A percentile compares a stretch with the other conserved stretches of the same genome.
These are phyloP conservation scores for Gonium pectorale DNA, from an alignment of 139 green algal species.

Conservation along the genomic window DNA sequence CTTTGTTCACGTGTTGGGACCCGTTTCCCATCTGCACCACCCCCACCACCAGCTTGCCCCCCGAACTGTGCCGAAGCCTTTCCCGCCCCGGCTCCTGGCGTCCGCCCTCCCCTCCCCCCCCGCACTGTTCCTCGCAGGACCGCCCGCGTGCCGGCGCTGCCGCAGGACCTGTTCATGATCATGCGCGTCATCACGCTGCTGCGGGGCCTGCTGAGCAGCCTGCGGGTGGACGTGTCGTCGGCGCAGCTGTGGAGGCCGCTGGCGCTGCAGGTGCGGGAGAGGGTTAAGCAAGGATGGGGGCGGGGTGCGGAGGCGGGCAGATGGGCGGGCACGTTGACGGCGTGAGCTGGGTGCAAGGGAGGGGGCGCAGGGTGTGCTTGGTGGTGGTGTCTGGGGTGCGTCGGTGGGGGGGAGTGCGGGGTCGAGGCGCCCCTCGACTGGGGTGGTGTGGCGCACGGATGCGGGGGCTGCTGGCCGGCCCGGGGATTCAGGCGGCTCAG, in stretches of 20 bases:
- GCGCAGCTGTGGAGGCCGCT: slow-evolving; percentile 61
- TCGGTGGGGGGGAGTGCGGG: no score
- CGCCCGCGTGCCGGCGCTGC: slow-evolving; percentile 51
- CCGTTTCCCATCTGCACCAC: background rate
- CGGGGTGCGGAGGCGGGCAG: no score
- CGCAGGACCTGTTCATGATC: slow-evolving; percentile 72
- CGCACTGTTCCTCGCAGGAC: slow-evolving; percentile 37
- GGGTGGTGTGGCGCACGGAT: no score
- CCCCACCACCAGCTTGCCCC: background rate
- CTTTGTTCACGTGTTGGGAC: background rate
- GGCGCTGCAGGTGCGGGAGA: slow-evolving; percentile 49
- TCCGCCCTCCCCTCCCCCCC: background rate
- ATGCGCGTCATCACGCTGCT: slow-evolving; percentile 69
- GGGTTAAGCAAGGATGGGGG: background rate
- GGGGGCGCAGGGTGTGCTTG: no score
- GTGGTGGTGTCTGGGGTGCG: no score
- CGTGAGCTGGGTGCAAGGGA: no score
- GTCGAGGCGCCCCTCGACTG: no score
- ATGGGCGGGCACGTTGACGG: no score
- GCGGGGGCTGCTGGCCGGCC: no score
- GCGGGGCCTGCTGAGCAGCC: slow-evolving; percentile 57
- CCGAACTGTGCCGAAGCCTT: background rate
- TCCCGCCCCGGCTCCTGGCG: background rate
- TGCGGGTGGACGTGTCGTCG: slow-evolving; percentile 59
- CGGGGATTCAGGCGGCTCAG: no score